Evolutionary conservation across 2,329 filamentous ascomycete genomes (phyloP), one percentile per base, ranked within the genome.

Genomic region (Cladosporium sp.): DNA sequence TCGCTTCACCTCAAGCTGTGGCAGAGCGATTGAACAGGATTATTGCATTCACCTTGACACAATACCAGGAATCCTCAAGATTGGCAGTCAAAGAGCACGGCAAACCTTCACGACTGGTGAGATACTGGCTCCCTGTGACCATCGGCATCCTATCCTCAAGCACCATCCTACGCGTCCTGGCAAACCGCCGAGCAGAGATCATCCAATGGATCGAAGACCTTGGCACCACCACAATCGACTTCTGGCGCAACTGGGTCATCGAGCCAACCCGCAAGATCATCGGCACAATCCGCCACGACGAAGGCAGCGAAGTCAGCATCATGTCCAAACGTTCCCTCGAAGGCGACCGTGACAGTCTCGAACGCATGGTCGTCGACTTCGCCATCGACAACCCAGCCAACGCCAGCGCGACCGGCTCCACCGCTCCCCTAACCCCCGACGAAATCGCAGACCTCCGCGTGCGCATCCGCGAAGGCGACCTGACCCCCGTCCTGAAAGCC

Each of bases 311-410:
- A 76, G 94, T 99, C 70, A 95, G 94, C 54, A 91, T 99, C 70
- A 95, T 99, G 91, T 97, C 93, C 80, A 92, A 92, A 67, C 90
- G 94, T 71, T 97, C 93, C 71, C 85, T 99, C 26, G 89, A 90
- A 76, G 93, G 93, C 1, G 95, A 99, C 76, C 88, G 92, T 36
- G 92, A 93, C 64, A 97, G 93, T 74, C 82, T 99, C 36, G 94
- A 99, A 78, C 90, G 95, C 58, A 99, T 99, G 95, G 96, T 99
- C 4, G 90, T 99, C 44, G 95, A 98, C 71, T 99, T 99, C 80
- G 92, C 93, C 4, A 81, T 89, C 11, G 93, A 97, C 72, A 92
- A 93, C 73, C 91, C 92, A 1, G 84, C 87, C 63, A 85, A 88
- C 32, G 73, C 75, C 34, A 57, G 36, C 18, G 72, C 73, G 44